A percentile compares a stretch with the other conserved stretches of the same genome.
These are phyloP conservation scores for Scedosporium apiospermum DNA, from an alignment of 2,329 filamentous ascomycete genomes.

Conservation along the genomic window DNA sequence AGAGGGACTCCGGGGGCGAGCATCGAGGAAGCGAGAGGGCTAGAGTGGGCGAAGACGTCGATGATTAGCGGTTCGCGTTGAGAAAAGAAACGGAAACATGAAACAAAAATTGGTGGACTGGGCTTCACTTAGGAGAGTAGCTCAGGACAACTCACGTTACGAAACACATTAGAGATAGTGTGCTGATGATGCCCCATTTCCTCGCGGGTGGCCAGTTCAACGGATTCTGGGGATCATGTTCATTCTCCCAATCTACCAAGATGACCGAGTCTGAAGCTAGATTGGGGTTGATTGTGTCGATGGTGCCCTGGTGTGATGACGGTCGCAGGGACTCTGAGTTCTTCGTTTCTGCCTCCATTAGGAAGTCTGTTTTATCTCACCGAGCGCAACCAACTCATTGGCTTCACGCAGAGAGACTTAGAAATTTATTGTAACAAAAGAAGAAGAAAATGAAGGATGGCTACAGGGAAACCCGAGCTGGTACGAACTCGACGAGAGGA, in stretches of 20 bases:
- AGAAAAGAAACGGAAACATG: too few relatives aligned
- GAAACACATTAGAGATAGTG: slow-evolving; percentile 1
- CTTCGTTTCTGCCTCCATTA: background rate
- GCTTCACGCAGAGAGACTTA: background rate
- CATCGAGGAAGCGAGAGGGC: slow-evolving; percentile 3
- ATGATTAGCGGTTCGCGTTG: background rate
- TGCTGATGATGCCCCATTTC: slow-evolving; percentile 4
- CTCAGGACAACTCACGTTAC: slow-evolving; percentile 1
- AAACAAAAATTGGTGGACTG: too few relatives aligned
- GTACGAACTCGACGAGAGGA: too few relatives aligned
- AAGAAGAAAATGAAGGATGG: too few relatives aligned
- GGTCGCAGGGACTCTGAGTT: background rate
- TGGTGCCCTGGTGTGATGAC: background rate
- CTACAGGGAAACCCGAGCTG: too few relatives aligned
- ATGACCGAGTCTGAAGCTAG: background rate
- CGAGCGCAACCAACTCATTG: background rate
- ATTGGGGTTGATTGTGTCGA: background rate
- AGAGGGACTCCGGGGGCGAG: background rate
- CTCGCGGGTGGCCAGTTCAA: slow-evolving; percentile 3
- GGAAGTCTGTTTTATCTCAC: background rate
- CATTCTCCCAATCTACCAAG: slow-evolving; percentile 1
- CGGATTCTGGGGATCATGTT: slow-evolving; percentile 3
- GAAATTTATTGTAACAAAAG: too few relatives aligned
- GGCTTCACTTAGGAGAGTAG: background rate
- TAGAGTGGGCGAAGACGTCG: background rate